Conservation (phyloP, 805 yeast species). For the Wickerhamomyces alni region DNA sequence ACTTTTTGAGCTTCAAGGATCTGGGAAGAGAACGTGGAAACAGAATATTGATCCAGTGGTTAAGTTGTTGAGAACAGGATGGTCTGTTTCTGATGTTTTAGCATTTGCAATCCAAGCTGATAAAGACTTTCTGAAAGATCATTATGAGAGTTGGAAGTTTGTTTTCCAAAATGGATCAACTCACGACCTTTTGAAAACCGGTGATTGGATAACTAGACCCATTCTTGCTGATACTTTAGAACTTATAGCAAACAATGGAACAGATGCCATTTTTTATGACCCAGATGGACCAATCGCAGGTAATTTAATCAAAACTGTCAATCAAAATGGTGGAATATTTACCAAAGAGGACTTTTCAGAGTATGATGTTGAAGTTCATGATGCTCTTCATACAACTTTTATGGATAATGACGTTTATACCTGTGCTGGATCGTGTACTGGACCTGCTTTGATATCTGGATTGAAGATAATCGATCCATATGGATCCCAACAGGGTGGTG, state of each 20-base stretch:
- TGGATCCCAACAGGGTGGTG: constrained; percentile 35
- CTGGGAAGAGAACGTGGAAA: constrained; percentile 67
- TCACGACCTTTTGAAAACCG: constrained; percentile 36
- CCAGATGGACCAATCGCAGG: constrained; percentile 71
- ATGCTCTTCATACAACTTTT: constrained; percentile 38
- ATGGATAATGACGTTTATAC: constrained; percentile 43
- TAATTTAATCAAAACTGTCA: constrained; percentile 44
- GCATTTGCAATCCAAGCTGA: constrained; percentile 36
- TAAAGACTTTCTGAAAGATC: constrained; percentile 25
- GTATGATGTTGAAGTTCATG: constrained; percentile 43
- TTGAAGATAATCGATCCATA: constrained; percentile 54
- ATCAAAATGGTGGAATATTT: constrained; percentile 61
- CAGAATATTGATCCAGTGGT: constrained; percentile 74
- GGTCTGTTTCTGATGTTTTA: constrained; percentile 42
- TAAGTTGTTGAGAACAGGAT: constrained; percentile 59
- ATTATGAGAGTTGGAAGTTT: constrained; percentile 50
- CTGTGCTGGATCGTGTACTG: constrained; percentile 73
- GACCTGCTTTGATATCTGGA: constrained; percentile 76
- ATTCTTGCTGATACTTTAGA: constrained; percentile 62
- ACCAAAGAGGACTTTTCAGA: constrained; percentile 56
- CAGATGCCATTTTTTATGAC: constrained; percentile 74
- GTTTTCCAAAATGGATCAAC: constrained; percentile 31
- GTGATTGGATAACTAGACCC: constrained; percentile 58
- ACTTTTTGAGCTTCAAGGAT: constrained; percentile 54
- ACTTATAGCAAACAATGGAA: constrained; percentile 69